phyloP scores from a whole-genome alignment of 2,329 filamentous ascomycete species.

The Shiraia bambusicola region DNA sequence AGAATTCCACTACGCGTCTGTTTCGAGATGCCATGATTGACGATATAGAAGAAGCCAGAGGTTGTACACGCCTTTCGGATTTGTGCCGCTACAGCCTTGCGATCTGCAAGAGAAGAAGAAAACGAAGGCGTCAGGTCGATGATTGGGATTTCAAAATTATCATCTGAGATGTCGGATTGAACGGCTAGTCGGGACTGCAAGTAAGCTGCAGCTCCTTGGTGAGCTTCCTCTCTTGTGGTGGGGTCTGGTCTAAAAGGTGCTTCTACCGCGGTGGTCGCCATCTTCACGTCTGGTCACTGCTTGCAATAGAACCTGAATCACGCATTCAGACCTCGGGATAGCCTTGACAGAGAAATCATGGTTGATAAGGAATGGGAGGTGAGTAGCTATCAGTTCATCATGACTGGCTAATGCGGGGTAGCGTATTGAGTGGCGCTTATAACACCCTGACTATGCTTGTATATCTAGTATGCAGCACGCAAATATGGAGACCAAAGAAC shows the following conservation, averaged over 20 bases:
- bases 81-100: constrained; percentile 42
- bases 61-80: constrained; percentile 44
- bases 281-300: not conserved
- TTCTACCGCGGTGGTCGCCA: constrained; percentile 3
- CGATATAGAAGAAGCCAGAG: constrained; percentile 49
- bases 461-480: too few species aligned
- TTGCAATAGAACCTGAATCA: too few species aligned
- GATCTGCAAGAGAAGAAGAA: constrained; percentile 30
- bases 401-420: not conserved
- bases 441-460: too few species aligned
- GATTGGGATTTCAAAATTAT: constrained; percentile 39
- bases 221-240: constrained; percentile 35
- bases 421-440: not conserved
- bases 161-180: constrained; percentile 12
- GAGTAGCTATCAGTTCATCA: not conserved
- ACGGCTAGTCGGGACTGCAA: constrained; percentile 35
- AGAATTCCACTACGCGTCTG: constrained; percentile 35
- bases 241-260: not conserved
- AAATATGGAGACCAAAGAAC: too few species aligned
- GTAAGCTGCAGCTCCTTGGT: constrained; percentile 39
- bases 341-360: not conserved
- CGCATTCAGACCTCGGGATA: too few species aligned
- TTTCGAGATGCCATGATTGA: constrained; percentile 39
- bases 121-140: constrained; percentile 45
- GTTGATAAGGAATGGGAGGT: not conserved